A percentile compares a stretch with the other conserved stretches of the same genome.
Conservation (phyloP, 495 filamentous ascomycete genomes). For the Trichoderma erinaceum region DNA sequence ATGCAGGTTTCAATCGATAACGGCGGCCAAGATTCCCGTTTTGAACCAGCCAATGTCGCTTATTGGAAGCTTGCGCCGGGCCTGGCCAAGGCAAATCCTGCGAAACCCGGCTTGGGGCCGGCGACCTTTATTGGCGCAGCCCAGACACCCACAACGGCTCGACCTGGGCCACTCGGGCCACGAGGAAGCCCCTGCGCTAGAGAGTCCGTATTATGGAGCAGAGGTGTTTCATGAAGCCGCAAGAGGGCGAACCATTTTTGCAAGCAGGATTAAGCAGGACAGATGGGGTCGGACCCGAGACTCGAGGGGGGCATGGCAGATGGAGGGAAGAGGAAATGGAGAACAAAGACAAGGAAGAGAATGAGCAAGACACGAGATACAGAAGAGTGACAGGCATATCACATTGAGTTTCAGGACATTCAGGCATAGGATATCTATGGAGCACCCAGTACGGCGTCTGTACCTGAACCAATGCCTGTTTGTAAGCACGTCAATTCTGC, state of each 20-base stretch:
- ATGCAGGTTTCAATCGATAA: not conserved
- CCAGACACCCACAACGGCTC: slow-evolving; percentile 9
- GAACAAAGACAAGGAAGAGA: no score
- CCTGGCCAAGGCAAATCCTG: not conserved
- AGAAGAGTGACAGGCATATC: not conserved
- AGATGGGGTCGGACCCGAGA: no score
- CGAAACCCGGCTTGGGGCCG: not conserved
- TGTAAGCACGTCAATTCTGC: not conserved
- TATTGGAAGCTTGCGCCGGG: not conserved
- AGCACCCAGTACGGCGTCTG: not conserved
- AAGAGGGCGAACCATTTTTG: not conserved
- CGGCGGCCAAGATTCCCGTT: not conserved
- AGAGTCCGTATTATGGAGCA: slow-evolving; percentile 1
- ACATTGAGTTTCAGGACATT: slow-evolving; percentile 2
- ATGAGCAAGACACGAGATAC: not conserved
- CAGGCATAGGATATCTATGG: not conserved
- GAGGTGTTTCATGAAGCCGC: not conserved
- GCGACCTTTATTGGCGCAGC: slow-evolving; percentile 6
- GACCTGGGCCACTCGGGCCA: slow-evolving; percentile 6
- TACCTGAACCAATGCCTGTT: not conserved
- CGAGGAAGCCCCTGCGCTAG: slow-evolving; percentile 7
- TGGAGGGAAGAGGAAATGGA: not conserved
- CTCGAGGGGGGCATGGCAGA: no score
- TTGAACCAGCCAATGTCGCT: slow-evolving; percentile 4
- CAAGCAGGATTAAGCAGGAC: no score